Base-by-base conservation (phyloP, 2,329 filamentous ascomycete species). In the Bipolaris sorokiniana region DNA sequence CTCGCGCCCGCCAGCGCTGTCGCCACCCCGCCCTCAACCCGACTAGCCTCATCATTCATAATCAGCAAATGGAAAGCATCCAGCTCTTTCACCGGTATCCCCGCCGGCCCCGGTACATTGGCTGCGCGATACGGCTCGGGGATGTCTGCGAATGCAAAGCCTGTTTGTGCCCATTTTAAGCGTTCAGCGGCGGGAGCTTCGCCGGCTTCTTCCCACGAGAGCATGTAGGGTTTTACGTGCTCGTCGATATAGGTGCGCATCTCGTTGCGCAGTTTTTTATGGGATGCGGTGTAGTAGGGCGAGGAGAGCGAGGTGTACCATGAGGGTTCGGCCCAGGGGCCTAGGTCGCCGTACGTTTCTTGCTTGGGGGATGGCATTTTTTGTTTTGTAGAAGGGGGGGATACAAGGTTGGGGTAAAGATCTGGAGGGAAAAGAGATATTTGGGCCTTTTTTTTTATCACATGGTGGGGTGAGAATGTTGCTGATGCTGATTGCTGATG, bases 251-350 rank as follows among this genome's bases (percentile, higher is more conserved):
- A 89, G 22, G 79, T 68, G 37, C 88, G 83, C 0, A 89, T 76
- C 4, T 77, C 79, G 36, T 83, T 78, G 49, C 86, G 84, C 1
- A 90, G 79, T n/a, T 74, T 76, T 31, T 82, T 81, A 68, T 90
- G 88, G 2, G 83, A 83, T 13, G 82, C 79, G 26, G 82, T 87
- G 78, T 90, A 90, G 75, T 89, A 88, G 0, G 86, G 85, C 47
- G 82, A 83, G 7, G 79, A 76, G 54, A 84, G 79, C 26, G 77
- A 76, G 59, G 77, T 76, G 61, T 74, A 78, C 78, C 78, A 81
- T n/a, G 79, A 74, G 6, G 80, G 80, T 55, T 82, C 80, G 48
- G 70, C 72, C 79, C 80, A 82, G 3, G 80, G 79, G 7, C 66
- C 69, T n/a, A 72, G 64, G 51, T 75, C 74, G 28, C 71, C 72